Evolutionary conservation across 345 rosid genomes (phyloP).

Genomic region (Heritiera fomes): DNA sequence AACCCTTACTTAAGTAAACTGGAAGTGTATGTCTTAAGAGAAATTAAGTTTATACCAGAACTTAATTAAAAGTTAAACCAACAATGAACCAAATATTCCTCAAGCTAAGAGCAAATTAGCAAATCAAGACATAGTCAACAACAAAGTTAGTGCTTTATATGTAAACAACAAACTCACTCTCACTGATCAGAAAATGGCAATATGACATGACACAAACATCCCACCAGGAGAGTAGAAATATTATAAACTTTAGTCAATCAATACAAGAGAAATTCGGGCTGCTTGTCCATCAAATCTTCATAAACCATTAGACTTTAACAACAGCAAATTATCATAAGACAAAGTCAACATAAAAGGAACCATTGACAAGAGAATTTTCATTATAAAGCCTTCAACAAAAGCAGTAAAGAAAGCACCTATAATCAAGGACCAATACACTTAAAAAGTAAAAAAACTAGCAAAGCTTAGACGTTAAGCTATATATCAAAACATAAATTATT

Average conservation of each 20-base stretch:
- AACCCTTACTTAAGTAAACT: neutral
- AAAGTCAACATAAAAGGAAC: slow-evolving; percentile 3
- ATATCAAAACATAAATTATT: neutral
- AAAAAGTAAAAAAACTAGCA: neutral
- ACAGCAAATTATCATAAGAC: neutral
- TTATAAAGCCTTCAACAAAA: neutral
- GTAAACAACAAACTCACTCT: too few relatives aligned
- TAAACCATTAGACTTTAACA: neutral
- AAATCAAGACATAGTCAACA: neutral
- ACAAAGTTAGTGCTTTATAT: neutral
- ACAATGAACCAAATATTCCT: neutral
- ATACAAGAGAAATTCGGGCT: slow-evolving; percentile 4
- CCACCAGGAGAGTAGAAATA: neutral
- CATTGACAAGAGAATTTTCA: neutral
- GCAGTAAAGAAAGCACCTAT: neutral
- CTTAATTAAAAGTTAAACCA: neutral
- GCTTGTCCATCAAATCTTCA: slow-evolving; percentile 18
- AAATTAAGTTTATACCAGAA: neutral
- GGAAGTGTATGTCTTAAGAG: neutral
- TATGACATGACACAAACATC: too few relatives aligned
- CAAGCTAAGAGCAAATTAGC: neutral
- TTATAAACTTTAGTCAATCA: slow-evolving; percentile 8
- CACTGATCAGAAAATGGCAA: too few relatives aligned
- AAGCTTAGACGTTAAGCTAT: neutral
- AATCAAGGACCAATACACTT: neutral